Evolutionary conservation across 805 yeast species (phyloP).

Genomic region (Scheffersomyces stipitis): DNA sequence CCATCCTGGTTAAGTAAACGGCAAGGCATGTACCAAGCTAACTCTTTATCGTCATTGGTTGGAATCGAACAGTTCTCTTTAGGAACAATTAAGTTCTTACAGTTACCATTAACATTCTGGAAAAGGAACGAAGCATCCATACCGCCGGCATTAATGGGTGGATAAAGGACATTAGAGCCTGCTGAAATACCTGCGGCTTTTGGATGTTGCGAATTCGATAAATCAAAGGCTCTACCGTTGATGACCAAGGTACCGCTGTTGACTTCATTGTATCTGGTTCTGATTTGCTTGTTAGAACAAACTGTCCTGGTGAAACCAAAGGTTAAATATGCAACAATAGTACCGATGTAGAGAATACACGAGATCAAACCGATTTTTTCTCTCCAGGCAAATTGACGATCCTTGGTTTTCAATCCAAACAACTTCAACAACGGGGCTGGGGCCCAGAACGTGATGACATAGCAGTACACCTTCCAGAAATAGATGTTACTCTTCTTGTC

Average conservation of each 20-base stretch:
- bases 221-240: conserved; percentile 78
- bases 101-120: conserved; percentile 90
- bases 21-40: conserved; percentile 98
- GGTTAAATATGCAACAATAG: conserved; percentile 79
- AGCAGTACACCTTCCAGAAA: conserved; percentile 84
- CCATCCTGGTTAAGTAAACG: conserved; percentile 69
- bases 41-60: conserved; percentile 44
- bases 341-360: conserved; percentile 70
- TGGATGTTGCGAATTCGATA: conserved; percentile 74
- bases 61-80: conserved; percentile 73
- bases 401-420: conserved; percentile 76
- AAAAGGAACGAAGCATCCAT: conserved; percentile 80
- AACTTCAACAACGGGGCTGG: conserved; percentile 70
- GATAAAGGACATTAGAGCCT: conserved; percentile 73
- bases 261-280: conserved; percentile 64
- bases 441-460: conserved; percentile 85
- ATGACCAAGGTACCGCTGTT: conserved; percentile 63
- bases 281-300: conserved; percentile 47
- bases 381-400: conserved; percentile 94
- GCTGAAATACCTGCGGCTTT: conserved; percentile 73
- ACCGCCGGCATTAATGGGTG: conserved; percentile 88
- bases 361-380: conserved; percentile 87
- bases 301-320: conserved; percentile 89
- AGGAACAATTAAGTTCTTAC: conserved; percentile 75
- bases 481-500: conserved; percentile 27